Conservation (phyloP, 306 rosid species). For the Vigna reflexopilosa region DNA sequence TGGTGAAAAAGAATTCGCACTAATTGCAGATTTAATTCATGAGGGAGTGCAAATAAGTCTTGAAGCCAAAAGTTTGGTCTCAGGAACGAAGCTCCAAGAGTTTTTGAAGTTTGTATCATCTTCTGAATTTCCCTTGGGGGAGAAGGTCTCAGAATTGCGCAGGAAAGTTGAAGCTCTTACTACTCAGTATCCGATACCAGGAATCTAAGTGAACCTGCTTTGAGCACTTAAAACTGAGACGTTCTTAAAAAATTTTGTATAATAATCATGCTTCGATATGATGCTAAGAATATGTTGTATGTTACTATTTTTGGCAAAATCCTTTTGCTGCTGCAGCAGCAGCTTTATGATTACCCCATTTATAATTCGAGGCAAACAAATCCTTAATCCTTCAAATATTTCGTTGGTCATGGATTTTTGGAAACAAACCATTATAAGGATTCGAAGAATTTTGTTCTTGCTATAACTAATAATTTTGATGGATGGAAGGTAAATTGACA, state of each 20-base stretch:
- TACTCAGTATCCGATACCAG: conserved; percentile 77
- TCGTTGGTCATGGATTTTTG: background rate
- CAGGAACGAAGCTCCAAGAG: conserved; percentile 85
- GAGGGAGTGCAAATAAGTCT: conserved; percentile 81
- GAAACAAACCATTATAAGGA: background rate
- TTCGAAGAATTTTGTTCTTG: background rate
- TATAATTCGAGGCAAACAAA: background rate
- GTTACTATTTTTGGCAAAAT: background rate
- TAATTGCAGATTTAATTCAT: conserved; percentile 79
- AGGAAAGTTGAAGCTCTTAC: conserved; percentile 80
- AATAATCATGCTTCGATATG: conserved; percentile 21
- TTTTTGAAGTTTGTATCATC: conserved; percentile 67
- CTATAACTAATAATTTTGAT: conserved; percentile 11
- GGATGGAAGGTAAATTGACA: background rate
- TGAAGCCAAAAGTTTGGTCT: conserved; percentile 67
- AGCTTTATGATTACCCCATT: conserved; percentile 7
- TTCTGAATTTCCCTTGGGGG: conserved; percentile 64
- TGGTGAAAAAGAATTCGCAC: conserved; percentile 66
- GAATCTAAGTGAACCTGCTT: conserved; percentile 55
- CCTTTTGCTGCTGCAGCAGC: background rate
- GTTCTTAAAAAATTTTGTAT: conserved; percentile 32
- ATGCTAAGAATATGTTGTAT: conserved; percentile 19
- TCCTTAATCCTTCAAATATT: conserved; percentile 12
- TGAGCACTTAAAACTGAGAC: conserved; percentile 18
- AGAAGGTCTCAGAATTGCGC: conserved; percentile 61